Base-by-base conservation (phyloP, 2,329 filamentous ascomycete species). In the Microdochium nivale region DNA sequence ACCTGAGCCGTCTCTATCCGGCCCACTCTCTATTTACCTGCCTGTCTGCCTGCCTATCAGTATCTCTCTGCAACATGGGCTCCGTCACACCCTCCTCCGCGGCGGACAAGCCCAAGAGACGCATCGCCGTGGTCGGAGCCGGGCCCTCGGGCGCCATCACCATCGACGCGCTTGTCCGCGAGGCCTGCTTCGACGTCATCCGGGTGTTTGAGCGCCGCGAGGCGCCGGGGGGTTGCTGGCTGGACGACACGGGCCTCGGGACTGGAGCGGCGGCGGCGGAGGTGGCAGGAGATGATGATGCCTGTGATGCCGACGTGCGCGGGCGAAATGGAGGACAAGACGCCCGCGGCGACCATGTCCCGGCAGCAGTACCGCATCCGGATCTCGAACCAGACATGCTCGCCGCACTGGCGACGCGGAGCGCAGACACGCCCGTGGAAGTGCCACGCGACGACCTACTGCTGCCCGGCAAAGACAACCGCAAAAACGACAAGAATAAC, bases 71-170 rank as follows among this genome's bases (percentile, higher is more conserved):
- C 5, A 30, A 30, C 27, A 37, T 37, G 33, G 33, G 33, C n/a
- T 37, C 33, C 33, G 33, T 37, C 13, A 19, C 11, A 16, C 40
- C 9, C 7, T 21, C 40, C 9, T 13, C n/a, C 40, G 7, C n/a
- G 40, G 21, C 10, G 8, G 8, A 19, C 40, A 44, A 24, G 19
- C 40, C 16, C 40, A 16, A 19, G 5, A 57, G 57, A n/a, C 56
- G 65, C 14, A 72, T 83, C 7, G 80, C 79, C 32, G 71, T 83
- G 3, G 79, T 83, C 54, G 79, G 80, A 11, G 72, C 79, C 1
- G 79, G 80, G 1, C 80, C 80, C 1, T 70, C 77, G 1, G 80
- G 80, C 1, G 77, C 77, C 19, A 81, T 82, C 54, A 65, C 78
- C 1, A 72, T 80, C 2, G 78, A 83, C 65, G 78, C 79, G 2